Percentiles rank a stretch among this genome's conserved stretches.
Conservation (phyloP, 1,139 yeast genomes). For the Saccharomyces pastorianus region DNA sequence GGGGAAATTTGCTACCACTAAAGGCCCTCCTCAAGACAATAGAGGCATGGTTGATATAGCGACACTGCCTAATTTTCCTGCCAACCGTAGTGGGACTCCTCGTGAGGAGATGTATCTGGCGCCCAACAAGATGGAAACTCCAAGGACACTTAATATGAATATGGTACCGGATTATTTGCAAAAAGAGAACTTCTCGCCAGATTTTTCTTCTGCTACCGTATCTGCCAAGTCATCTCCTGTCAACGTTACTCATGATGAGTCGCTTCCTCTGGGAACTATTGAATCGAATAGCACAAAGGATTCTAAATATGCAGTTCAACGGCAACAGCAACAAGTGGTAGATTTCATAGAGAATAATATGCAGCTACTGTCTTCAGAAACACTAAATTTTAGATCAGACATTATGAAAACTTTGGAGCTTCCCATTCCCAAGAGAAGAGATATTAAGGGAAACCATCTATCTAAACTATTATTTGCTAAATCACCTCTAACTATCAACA, state of each 20-base stretch:
- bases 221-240: slow-evolving; percentile 25
- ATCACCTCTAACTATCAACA: background rate
- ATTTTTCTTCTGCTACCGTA: background rate
- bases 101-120: background rate
- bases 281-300: background rate
- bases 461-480: background rate
- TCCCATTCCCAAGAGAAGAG: background rate
- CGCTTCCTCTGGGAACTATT: background rate
- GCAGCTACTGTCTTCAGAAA: background rate
- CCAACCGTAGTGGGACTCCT: background rate
- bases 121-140: background rate
- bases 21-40: background rate
- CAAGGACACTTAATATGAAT: background rate
- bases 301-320: background rate
- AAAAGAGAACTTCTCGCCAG: background rate
- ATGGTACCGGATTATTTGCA: background rate
- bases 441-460: background rate
- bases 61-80: background rate
- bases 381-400: background rate
- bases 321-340: slow-evolving; percentile 11
- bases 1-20: background rate
- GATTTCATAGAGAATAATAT: background rate
- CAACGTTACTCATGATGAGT: background rate
- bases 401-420: background rate
- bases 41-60: background rate